phyloP scores from a whole-genome alignment of 2,329 filamentous ascomycete species.

The Colletotrichum spinosum region DNA sequence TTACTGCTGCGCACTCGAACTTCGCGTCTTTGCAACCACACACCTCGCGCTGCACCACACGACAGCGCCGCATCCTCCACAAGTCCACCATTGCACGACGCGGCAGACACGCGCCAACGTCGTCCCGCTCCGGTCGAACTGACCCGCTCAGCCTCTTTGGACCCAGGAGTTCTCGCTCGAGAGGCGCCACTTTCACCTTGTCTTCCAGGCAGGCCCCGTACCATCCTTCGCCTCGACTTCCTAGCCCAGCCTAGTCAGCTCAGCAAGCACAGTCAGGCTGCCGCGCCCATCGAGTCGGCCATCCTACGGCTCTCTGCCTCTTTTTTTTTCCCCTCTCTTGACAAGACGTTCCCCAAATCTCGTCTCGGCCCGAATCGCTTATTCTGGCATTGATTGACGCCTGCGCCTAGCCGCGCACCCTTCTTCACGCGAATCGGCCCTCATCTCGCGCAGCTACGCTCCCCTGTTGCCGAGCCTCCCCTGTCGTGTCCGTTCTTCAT shows the following conservation, averaged over 20 bases:
- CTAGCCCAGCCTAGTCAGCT: slow-evolving; percentile 16
- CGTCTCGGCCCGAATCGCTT: slow-evolving; percentile 35
- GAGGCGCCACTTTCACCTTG: slow-evolving; percentile 21
- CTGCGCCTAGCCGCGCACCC: slow-evolving; percentile 26
- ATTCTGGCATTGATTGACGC: slow-evolving; percentile 37
- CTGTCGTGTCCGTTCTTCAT: slow-evolving; percentile 11
- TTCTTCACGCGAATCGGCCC: not conserved
- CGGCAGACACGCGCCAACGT: not conserved
- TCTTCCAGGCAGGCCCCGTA: not conserved
- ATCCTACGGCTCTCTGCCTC: slow-evolving; percentile 24
- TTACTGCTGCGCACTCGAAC: too few species aligned
- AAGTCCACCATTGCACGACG: too few species aligned
- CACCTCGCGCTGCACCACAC: too few species aligned
- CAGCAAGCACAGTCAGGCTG: slow-evolving; percentile 11
- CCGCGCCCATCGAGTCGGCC: slow-evolving; percentile 5
- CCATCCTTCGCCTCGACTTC: slow-evolving; percentile 20
- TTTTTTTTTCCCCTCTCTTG: not conserved
- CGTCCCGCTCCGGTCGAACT: not conserved
- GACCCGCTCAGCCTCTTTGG: slow-evolving; percentile 7
- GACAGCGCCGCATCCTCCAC: too few species aligned
- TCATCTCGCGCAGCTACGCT: slow-evolving; percentile 24
- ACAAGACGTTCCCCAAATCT: slow-evolving; percentile 23
- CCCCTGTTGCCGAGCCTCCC: slow-evolving; percentile 19
- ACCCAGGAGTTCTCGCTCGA: slow-evolving; percentile 24
- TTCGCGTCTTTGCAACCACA: too few species aligned